phyloP scores from a whole-genome alignment of 2,329 filamentous ascomycete genomes.

The Hymenoscyphus fraxineus region DNA sequence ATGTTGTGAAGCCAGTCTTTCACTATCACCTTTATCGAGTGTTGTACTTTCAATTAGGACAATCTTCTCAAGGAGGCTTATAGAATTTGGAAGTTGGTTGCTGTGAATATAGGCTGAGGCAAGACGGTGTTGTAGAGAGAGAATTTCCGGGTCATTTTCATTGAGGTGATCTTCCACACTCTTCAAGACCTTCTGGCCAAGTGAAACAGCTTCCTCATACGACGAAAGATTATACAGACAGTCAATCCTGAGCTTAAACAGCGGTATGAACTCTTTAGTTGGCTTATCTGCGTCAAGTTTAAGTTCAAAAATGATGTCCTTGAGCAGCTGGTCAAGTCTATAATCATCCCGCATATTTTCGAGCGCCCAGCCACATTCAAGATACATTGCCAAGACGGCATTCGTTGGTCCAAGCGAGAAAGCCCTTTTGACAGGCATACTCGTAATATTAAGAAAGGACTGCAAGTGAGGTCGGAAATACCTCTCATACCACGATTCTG shows the following conservation, averaged over 20 bases:
- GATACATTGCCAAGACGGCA: background rate
- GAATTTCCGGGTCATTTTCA: background rate
- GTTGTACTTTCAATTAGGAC: background rate
- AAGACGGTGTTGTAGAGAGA: background rate
- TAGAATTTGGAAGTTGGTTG: background rate
- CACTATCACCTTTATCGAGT: background rate
- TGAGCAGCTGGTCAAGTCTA: background rate
- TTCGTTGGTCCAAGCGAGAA: background rate
- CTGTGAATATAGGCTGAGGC: background rate
- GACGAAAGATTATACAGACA: background rate
- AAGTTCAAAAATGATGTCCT: background rate
- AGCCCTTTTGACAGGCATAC: background rate
- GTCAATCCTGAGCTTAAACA: background rate
- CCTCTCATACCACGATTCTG: constrained; percentile 7
- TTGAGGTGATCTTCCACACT: background rate
- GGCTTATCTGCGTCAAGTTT: background rate
- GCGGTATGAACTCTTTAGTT: background rate
- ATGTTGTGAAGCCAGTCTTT: background rate
- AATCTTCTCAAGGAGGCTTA: background rate
- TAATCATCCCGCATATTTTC: background rate
- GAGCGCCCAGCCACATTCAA: background rate
- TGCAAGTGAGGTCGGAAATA: background rate
- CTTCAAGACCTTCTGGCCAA: background rate
- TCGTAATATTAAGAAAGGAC: background rate
- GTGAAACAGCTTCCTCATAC: background rate